These are phyloP conservation scores for Hygrophorus russula DNA, from an alignment of 768 basidiomycete genomes.

Conservation along the genomic window DNA sequence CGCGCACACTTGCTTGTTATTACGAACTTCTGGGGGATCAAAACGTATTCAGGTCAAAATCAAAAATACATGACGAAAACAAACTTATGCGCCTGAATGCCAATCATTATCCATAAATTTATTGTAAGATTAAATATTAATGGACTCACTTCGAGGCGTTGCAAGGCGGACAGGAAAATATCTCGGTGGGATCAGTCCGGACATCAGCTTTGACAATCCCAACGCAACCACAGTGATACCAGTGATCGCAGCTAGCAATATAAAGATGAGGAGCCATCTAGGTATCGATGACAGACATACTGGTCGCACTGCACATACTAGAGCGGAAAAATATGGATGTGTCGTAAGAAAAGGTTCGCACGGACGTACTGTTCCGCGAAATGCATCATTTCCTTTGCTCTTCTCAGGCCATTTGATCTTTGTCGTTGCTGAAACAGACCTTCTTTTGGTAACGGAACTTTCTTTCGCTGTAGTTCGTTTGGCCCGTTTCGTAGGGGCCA, in stretches of 20 bases:
- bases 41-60: conserved; percentile 4
- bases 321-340: conserved; percentile 1
- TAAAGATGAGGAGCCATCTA: not conserved
- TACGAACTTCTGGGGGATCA: not conserved
- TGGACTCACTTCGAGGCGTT: conserved; percentile 17
- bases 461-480: not conserved
- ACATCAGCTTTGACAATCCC: conserved; percentile 26
- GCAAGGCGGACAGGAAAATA: conserved; percentile 36
- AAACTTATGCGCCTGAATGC: too few species aligned
- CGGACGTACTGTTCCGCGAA: conserved; percentile 19
- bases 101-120: too few species aligned
- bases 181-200: conserved; percentile 18
- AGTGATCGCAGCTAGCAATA: conserved; percentile 24
- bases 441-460: not conserved
- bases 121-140: too few species aligned
- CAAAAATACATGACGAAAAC: too few species aligned
- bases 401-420: conserved; percentile 17
- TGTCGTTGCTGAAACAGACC: not conserved
- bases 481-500: not conserved
- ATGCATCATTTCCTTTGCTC: conserved; percentile 14
- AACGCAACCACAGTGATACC: conserved; percentile 46
- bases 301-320: conserved; percentile 20
- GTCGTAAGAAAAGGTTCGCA: not conserved
- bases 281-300: conserved; percentile 1
- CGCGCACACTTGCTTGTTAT: conserved; percentile 11